These are phyloP conservation scores for Candida taoyuanica DNA, from an alignment of 805 yeast species.

Conservation along the genomic window DNA sequence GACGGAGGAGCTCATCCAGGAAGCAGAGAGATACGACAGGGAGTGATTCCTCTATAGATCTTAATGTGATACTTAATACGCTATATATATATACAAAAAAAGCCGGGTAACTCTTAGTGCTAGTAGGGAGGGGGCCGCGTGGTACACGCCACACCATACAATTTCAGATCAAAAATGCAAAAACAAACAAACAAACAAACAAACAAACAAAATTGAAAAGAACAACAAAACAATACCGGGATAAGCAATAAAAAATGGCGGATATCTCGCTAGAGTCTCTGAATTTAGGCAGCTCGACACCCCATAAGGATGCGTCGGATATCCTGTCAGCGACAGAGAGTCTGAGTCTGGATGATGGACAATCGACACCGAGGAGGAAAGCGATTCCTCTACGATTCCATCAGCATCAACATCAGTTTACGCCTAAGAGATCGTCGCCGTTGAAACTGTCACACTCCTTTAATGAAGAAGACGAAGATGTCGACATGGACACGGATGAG, in stretches of 20 bases:
- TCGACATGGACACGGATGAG: background rate
- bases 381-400: background rate
- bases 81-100: no score
- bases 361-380: background rate
- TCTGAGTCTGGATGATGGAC: conserved; percentile 1
- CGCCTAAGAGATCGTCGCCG: conserved; percentile 9
- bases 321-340: conserved; percentile 8
- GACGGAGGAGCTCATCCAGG: conserved; percentile 9
- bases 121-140: no score
- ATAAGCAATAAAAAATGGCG: conserved; percentile 2
- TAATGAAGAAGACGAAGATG: background rate
- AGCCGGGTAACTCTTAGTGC: background rate
- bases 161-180: no score
- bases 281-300: background rate
- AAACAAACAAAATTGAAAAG: background rate
- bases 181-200: no score
- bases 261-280: conserved; percentile 11
- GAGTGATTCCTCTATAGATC: conserved; percentile 1
- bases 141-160: no score
- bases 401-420: conserved; percentile 2
- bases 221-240: background rate
- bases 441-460: conserved; percentile 6
- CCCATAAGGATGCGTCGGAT: background rate
- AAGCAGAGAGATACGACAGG: conserved; percentile 4
- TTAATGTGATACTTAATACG: background rate